Evolutionary conservation across 2,329 filamentous ascomycete species (phyloP).

Genomic region (Helicocarpus griseus): DNA sequence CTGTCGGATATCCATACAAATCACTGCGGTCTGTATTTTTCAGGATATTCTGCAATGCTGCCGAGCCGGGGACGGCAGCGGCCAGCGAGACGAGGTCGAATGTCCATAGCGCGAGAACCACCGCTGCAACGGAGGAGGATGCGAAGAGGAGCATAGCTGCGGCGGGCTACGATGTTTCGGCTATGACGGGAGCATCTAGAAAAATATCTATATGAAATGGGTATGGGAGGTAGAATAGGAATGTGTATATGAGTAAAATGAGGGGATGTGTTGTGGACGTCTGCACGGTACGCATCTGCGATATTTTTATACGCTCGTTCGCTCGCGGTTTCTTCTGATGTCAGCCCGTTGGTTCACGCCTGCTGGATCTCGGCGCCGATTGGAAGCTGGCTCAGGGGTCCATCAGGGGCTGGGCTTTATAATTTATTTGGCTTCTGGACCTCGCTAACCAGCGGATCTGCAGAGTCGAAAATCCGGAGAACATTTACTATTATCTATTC

Average conservation of each 20-base stretch:
- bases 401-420: too few relatives aligned
- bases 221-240: too few relatives aligned
- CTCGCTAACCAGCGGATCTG: too few relatives aligned
- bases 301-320: too few relatives aligned
- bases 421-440: too few relatives aligned
- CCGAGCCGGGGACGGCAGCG: conserved; percentile 24
- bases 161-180: background rate
- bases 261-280: too few relatives aligned
- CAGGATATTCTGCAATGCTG: conserved; percentile 46
- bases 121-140: background rate
- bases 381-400: too few relatives aligned
- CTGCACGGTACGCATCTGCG: too few relatives aligned
- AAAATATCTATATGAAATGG: too few relatives aligned
- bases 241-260: too few relatives aligned
- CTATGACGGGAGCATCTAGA: background rate
- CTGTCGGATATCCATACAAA: conserved; percentile 51
- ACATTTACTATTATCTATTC: background rate
- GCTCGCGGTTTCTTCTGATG: background rate
- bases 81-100: conserved; percentile 10
- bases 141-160: background rate
- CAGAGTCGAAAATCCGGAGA: background rate
- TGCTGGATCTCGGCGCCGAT: background rate
- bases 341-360: background rate
- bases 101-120: background rate
- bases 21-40: conserved; percentile 43